Evolutionary conservation across 2,329 filamentous ascomycete genomes (phyloP), one percentile per base, ranked within the genome.

Genomic region (Biscogniauxia mediterranea): DNA sequence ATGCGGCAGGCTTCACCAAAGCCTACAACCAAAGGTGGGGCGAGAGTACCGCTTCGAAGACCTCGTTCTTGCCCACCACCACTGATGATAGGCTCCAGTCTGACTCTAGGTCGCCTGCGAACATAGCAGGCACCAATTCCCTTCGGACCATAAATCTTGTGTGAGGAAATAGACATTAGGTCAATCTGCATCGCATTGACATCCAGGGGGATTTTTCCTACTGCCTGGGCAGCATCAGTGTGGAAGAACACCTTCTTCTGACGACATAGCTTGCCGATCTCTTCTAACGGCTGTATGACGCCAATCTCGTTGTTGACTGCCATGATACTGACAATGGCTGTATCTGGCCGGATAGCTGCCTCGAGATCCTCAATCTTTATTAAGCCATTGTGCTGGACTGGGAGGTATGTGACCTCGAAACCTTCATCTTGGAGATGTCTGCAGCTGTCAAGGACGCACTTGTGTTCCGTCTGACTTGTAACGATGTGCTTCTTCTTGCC

Each of bases 401-500:
- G 93, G 54, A 99, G 84, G 71, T 99, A 99, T n/a, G 95, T 99
- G 68, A 99, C 85, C 61, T 97, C 92, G 70, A 93, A 97, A 23
- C 95, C 95, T 71, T 99, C 95, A 70, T 97, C 94, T 79, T 98
- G 93, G 67, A 99, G 81, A 85, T 98, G 93, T 66, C 95, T 85
- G 77, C 94, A 98, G 79, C 93, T 97, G 79, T 99, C 95, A 57
- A 99, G 83, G 17, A 99, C 95, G 78, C 95, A 99, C 81, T 99
- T 99, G 83, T 99, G 95, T 79, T 99, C 95, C 0, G 95, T 99
- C 80, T 98, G 95, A 49, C 88, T 92, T 23, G 95, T 99, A 76
- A 99, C 93, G 73, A 99, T 94, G 78, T 99, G 95, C 80, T 91
- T 97, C 87, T 98, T 98, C 86, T 97, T 97, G 70, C 93, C 93